phyloP scores from a whole-genome alignment of 345 rosid genomes.

The Alliaria petiolata region DNA sequence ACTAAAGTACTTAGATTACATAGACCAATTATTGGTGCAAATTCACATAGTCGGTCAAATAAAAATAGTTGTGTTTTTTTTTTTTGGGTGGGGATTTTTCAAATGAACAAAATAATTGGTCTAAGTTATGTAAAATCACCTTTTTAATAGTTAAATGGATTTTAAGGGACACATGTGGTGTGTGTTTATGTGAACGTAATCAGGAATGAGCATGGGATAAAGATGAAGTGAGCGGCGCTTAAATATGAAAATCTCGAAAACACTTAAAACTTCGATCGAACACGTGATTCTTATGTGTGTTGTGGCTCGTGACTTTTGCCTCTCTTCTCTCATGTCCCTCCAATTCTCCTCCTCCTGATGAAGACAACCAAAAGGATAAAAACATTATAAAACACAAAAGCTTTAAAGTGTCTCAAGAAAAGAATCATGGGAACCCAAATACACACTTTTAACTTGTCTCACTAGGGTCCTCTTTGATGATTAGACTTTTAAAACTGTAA shows the following conservation, averaged over 20 bases:
- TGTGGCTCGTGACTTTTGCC: constrained; percentile 35
- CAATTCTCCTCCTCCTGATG: constrained; percentile 3
- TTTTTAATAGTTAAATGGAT: neutral
- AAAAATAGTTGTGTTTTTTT: neutral
- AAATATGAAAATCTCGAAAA: constrained; percentile 12
- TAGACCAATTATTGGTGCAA: neutral
- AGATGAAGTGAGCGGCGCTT: constrained; percentile 34
- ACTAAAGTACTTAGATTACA: neutral
- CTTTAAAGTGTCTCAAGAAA: constrained; percentile 8
- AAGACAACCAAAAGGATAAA: constrained; percentile 6
- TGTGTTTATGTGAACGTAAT: constrained; percentile 14
- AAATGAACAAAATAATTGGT: neutral
- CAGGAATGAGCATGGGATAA: constrained; percentile 27
- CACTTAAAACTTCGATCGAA: constrained; percentile 1
- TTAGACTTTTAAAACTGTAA: too few relatives aligned
- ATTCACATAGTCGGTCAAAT: neutral
- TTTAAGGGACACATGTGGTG: neutral
- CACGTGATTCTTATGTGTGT: constrained; percentile 32
- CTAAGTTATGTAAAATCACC: neutral
- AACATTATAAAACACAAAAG: neutral
- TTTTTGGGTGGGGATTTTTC: neutral
- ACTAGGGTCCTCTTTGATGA: too few relatives aligned
- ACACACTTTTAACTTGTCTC: neutral
- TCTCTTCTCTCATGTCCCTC: constrained; percentile 24
- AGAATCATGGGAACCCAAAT: neutral